These are phyloP conservation scores for Hericium coralloides DNA, from an alignment of 768 basidiomycete genomes.

Conservation along the genomic window DNA sequence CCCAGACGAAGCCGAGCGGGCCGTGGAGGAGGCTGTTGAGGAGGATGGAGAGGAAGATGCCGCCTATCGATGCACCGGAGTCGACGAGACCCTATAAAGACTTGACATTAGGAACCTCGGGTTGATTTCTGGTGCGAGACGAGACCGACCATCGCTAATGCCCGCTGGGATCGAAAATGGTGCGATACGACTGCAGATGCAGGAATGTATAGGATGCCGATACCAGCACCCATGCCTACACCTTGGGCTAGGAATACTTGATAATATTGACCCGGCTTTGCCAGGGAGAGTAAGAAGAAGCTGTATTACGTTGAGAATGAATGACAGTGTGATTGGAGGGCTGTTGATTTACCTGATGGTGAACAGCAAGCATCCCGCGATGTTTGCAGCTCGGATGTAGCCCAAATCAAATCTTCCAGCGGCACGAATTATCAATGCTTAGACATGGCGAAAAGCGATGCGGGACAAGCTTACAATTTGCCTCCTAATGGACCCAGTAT, in stretches of 20 bases:
- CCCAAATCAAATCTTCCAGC: neutral
- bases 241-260: constrained; percentile 1
- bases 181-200: neutral
- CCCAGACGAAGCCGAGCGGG: neutral
- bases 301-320: neutral
- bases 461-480: neutral
- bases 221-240: neutral
- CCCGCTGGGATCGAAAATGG: neutral
- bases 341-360: neutral
- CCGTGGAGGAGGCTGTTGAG: neutral
- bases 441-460: neutral
- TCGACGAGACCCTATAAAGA: neutral
- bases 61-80: neutral
- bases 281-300: neutral
- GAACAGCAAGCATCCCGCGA: neutral
- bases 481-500: neutral
- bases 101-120: neutral
- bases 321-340: no score
- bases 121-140: neutral
- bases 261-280: neutral
- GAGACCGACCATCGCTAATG: neutral
- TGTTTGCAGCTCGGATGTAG: neutral
- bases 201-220: constrained; percentile 1
- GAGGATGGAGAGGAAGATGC: neutral
- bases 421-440: neutral